Evolutionary conservation across 2,329 filamentous ascomycete species (phyloP), one percentile per base, ranked within the genome.

Genomic region (Ceratocystiopsis minuta): DNA sequence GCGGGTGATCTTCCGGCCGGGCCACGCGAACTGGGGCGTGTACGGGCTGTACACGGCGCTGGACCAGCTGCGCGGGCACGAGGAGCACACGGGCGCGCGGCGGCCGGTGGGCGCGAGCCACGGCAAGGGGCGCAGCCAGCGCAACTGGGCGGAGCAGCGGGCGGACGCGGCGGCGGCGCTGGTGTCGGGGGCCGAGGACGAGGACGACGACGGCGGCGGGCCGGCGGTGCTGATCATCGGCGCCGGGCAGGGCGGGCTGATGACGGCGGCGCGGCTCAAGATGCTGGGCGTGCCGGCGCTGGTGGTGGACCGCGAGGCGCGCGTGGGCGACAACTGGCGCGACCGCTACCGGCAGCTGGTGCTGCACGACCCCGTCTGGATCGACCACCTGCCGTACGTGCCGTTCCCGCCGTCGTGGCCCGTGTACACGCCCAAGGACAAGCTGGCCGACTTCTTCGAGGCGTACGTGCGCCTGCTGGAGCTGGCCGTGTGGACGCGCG

Each of bases 371-470:
- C 75, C 76, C 0, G 70, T 80, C 2, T 76, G 64, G 61, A 70
- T 65, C 44, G 66, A 70, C 42, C 69, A 75, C 50, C 59, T 80
- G 60, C 72, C 78, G 0, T 82, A 79, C 53, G 49, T 83, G 4
- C 58, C 60, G 0, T 83, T 81, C 52, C 78, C 78, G 0, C 52
- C 65, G 0, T 66, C 67, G 41, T 83, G 78, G 78, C 78, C 78
- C 4, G 60, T 78, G 15, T 83, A 79, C 54, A 80, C 76, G 0
- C 75, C 77, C 6, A 82, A 81, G 52, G 77, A 82, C 54, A 82
- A 82, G 52, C 60, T 81, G 0, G 78, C 65, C 1, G 73, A 80
- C 36, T 83, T 73, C 58, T 75, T 82, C 46, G 76, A 80, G 48
- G 60, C 67, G 0, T 82, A 83, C 48, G 77, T 68, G 1, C 66